These are phyloP conservation scores for Rubia peregrina DNA, from an alignment of 305 asterid genomes.

Conservation along the genomic window DNA sequence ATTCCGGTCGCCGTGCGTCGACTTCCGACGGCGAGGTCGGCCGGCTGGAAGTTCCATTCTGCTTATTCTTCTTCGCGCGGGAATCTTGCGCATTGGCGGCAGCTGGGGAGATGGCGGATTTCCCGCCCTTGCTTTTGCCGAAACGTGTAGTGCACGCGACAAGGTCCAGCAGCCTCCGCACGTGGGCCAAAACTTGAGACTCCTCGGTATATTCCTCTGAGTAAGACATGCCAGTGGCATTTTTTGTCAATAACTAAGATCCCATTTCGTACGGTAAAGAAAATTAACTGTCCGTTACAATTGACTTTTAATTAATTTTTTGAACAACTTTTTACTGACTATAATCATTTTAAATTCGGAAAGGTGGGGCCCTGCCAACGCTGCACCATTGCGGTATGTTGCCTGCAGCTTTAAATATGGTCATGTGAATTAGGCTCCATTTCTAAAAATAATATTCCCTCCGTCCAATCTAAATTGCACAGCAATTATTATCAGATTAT, in stretches of 20 bases:
- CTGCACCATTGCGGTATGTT: neutral
- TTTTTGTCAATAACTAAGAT: conserved; percentile 30
- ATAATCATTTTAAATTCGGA: neutral
- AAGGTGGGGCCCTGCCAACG: too few species aligned
- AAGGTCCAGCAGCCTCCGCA: conserved; percentile 87
- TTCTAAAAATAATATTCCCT: neutral
- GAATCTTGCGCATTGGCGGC: conserved; percentile 34
- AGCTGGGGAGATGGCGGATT: conserved; percentile 14
- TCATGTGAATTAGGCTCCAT: neutral
- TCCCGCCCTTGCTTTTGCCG: conserved; percentile 56
- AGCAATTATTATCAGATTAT: too few species aligned
- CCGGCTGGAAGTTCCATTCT: conserved; percentile 29
- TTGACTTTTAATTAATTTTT: neutral
- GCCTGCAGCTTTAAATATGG: neutral
- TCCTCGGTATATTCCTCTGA: conserved; percentile 85
- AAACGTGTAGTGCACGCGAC: conserved; percentile 99
- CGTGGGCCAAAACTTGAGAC: conserved; percentile 73
- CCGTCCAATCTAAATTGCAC: too few species aligned
- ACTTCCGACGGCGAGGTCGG: conserved; percentile 47
- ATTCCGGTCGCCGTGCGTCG: conserved; percentile 36
- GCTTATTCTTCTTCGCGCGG: conserved; percentile 40
- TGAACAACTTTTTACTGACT: neutral
- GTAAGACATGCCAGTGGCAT: conserved; percentile 31
- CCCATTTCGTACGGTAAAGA: neutral
- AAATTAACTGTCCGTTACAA: neutral